Conservation (phyloP, 352 stramenopile species). For the Phytophthora pseudosyringae region DNA sequence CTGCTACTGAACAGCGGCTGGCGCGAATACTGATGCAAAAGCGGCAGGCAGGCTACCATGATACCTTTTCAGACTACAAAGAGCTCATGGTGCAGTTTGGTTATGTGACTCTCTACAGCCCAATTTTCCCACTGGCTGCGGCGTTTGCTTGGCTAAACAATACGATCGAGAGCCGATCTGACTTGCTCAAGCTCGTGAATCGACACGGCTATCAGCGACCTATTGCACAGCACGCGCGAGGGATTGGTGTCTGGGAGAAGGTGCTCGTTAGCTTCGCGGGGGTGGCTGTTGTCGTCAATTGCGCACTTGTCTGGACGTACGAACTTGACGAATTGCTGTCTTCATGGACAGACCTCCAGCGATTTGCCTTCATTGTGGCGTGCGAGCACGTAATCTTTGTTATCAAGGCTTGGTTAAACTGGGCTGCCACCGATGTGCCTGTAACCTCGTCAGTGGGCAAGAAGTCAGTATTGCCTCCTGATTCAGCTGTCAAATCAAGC, state of each 20-base stretch:
- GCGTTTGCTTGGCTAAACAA: conserved; percentile 93
- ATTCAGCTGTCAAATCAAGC: not conserved
- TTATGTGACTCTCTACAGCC: conserved; percentile 93
- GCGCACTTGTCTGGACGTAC: conserved; percentile 89
- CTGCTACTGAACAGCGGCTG: conserved; percentile 43
- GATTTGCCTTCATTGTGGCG: conserved; percentile 69
- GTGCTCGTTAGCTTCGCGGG: conserved; percentile 93
- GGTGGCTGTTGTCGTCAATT: conserved; percentile 94
- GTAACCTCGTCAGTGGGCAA: conserved; percentile 30
- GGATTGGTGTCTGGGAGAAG: conserved; percentile 93
- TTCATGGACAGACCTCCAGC: conserved; percentile 60
- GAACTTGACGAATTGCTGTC: conserved; percentile 61
- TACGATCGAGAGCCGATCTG: conserved; percentile 89
- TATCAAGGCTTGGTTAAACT: conserved; percentile 66
- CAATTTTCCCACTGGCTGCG: conserved; percentile 91
- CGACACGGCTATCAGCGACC: conserved; percentile 89
- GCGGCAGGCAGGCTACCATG: conserved; percentile 62
- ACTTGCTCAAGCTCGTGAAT: conserved; percentile 93
- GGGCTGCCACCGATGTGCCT: conserved; percentile 46
- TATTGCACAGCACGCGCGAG: conserved; percentile 88
- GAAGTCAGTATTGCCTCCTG: conserved; percentile 23
- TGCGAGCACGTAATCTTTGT: conserved; percentile 68
- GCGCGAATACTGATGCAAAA: conserved; percentile 68
- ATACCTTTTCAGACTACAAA: conserved; percentile 79
- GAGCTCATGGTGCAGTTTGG: conserved; percentile 92